Evolutionary conservation across 768 basidiomycete species (phyloP).

Genomic region (Cyclocybe cylindracea): DNA sequence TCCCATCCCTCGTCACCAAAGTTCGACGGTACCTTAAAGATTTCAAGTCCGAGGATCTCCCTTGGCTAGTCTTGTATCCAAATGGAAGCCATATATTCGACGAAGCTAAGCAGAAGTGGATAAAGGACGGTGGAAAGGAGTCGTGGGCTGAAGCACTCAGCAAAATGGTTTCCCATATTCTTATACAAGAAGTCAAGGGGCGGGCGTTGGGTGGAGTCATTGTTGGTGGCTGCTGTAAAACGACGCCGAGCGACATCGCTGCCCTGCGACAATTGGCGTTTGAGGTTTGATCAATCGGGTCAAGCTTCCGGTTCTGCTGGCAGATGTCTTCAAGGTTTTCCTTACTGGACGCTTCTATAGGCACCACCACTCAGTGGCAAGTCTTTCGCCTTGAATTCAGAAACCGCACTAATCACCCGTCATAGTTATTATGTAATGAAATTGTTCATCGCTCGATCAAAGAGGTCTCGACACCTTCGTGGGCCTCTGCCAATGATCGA

Average conservation of each 20-base stretch:
- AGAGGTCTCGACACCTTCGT: too few relatives aligned
- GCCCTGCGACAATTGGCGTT: slow-evolving; percentile 2
- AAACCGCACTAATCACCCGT: too few relatives aligned
- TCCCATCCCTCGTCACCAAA: slow-evolving; percentile 39
- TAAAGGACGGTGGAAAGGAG: slow-evolving; percentile 14
- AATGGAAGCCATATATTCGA: slow-evolving; percentile 67
- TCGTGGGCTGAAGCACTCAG: slow-evolving; percentile 38
- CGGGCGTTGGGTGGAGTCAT: slow-evolving; percentile 51
- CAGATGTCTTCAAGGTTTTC: too few relatives aligned
- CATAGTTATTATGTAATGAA: too few relatives aligned
- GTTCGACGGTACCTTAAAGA: slow-evolving; percentile 28
- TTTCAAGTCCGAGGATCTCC: slow-evolving; percentile 21
- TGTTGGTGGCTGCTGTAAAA: slow-evolving; percentile 73
- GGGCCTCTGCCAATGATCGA: too few relatives aligned
- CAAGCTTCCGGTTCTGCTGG: too few relatives aligned
- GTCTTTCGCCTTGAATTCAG: too few relatives aligned
- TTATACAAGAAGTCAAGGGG: slow-evolving; percentile 11
- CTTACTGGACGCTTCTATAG: too few relatives aligned
- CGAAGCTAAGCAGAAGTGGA: slow-evolving; percentile 46
- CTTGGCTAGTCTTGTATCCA: slow-evolving; percentile 71
- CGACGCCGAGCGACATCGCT: slow-evolving; percentile 53
- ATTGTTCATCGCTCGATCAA: too few relatives aligned
- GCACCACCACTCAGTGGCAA: too few relatives aligned
- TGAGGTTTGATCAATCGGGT: slow-evolving; percentile 1
- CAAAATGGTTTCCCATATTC: slow-evolving; percentile 12